Evolutionary conservation across 164 flowering plant species (phyloP).

Genomic region (Liriodendron chinense): DNA sequence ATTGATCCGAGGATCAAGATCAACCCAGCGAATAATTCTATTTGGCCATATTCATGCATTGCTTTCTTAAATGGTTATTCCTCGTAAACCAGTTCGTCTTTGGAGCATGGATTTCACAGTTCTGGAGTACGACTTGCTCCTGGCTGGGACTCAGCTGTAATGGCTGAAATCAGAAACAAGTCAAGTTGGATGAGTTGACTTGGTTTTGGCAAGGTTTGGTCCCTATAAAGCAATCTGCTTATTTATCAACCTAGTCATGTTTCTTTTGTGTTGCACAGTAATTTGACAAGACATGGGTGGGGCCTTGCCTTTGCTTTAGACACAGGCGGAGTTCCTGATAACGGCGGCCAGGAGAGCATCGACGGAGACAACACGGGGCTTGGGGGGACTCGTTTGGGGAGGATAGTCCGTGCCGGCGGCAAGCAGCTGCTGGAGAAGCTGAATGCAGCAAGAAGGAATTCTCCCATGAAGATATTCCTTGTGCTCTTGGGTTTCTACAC

Average conservation of each 20-base stretch:
- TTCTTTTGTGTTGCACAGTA: constrained; percentile 9
- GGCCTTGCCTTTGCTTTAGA: constrained; percentile 59
- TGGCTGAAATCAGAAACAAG: too few relatives aligned
- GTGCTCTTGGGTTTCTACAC: constrained; percentile 88
- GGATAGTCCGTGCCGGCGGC: constrained; percentile 75
- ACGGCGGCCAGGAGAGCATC: constrained; percentile 41
- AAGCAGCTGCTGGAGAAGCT: constrained; percentile 69
- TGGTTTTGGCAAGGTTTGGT: too few relatives aligned
- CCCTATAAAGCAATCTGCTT: neutral
- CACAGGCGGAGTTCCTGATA: constrained; percentile 58
- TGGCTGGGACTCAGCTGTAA: too few relatives aligned
- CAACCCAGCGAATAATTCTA: too few relatives aligned
- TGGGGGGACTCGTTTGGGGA: constrained; percentile 75
- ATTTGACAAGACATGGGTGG: constrained; percentile 33
- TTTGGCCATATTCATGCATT: too few relatives aligned
- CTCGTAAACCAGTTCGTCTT: too few relatives aligned
- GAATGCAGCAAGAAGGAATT: constrained; percentile 75
- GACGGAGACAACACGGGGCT: constrained; percentile 41
- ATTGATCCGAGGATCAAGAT: too few relatives aligned
- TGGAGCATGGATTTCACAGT: too few relatives aligned
- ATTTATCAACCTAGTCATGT: neutral
- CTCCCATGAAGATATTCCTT: constrained; percentile 88
- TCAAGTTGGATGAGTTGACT: too few relatives aligned
- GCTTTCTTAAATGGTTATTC: too few relatives aligned
- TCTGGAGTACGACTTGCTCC: too few relatives aligned